These are phyloP conservation scores for Scedosporium boydii DNA, from an alignment of 2,329 filamentous ascomycete genomes.

Conservation along the genomic window DNA sequence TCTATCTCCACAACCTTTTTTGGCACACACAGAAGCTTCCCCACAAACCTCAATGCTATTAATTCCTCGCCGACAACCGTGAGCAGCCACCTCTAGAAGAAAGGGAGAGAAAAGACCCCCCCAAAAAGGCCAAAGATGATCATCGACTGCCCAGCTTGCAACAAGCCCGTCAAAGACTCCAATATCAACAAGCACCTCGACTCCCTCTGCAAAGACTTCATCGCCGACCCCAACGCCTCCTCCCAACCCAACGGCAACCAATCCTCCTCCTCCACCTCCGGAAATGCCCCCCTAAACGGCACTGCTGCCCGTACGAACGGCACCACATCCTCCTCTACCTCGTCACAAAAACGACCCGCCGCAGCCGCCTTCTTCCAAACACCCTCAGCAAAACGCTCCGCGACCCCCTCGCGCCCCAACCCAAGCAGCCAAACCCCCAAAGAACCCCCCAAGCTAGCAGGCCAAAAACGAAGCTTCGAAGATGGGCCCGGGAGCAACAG, in stretches of 20 bases:
- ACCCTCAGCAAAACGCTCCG: conserved; percentile 46
- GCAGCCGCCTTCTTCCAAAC: conserved; percentile 54
- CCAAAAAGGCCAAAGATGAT: not conserved
- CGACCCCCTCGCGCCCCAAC: conserved; percentile 13
- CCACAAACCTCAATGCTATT: too few species aligned
- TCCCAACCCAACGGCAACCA: conserved; percentile 15
- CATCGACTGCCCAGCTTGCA: conserved; percentile 73
- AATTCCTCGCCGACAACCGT: not conserved
- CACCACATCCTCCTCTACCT: conserved; percentile 17
- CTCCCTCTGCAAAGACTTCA: conserved; percentile 61
- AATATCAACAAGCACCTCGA: conserved; percentile 90
- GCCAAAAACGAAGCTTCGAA: conserved; percentile 43
- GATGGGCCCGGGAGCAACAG: conserved; percentile 37
- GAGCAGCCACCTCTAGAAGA: not conserved
- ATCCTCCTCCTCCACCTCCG: conserved; percentile 20
- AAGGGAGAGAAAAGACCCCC: not conserved
- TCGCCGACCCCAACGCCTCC: conserved; percentile 40
- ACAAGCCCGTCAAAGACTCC: conserved; percentile 57
- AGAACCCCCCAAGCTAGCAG: conserved; percentile 16
- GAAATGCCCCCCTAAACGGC: not conserved
- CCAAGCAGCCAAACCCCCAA: not conserved
- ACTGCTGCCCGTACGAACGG: conserved; percentile 9
- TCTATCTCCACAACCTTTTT: too few species aligned
- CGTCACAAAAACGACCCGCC: conserved; percentile 41
- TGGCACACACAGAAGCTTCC: too few species aligned